Conservation (phyloP, 179 eudicot species). For the Silene vulgaris region DNA sequence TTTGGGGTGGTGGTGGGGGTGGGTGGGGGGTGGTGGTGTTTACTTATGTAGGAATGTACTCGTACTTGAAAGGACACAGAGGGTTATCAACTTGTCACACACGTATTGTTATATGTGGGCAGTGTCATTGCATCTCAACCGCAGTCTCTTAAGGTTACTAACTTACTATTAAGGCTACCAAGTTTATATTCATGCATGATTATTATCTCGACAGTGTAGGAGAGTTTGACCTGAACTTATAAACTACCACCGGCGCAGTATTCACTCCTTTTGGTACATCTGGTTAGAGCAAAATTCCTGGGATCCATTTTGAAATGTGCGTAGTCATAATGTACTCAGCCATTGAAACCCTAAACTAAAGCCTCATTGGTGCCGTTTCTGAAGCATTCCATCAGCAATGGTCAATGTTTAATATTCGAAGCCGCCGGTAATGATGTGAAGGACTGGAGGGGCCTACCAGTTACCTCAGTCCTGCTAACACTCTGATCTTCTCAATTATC, state of each 20-base stretch:
- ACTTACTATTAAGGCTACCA: neutral
- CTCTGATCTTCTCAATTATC: neutral
- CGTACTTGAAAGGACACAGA: neutral
- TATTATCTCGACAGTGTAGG: neutral
- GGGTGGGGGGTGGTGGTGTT: neutral
- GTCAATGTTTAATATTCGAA: neutral
- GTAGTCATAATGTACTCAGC: neutral
- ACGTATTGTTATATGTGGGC: neutral
- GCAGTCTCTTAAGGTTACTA: neutral
- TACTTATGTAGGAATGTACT: neutral
- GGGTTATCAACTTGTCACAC: neutral
- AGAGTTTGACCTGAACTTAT: neutral
- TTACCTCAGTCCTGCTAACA: neutral
- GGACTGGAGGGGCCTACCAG: neutral
- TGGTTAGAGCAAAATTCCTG: neutral
- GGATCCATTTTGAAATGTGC: neutral
- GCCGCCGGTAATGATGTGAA: neutral
- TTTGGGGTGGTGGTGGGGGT: neutral
- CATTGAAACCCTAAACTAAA: neutral
- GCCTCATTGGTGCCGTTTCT: neutral
- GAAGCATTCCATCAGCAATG: no score
- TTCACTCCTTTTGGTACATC: neutral
- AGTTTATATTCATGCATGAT: neutral
- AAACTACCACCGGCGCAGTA: neutral
- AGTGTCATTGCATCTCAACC: neutral